phyloP scores from a whole-genome alignment of 495 filamentous ascomycete species.

The Podospora didyma region DNA sequence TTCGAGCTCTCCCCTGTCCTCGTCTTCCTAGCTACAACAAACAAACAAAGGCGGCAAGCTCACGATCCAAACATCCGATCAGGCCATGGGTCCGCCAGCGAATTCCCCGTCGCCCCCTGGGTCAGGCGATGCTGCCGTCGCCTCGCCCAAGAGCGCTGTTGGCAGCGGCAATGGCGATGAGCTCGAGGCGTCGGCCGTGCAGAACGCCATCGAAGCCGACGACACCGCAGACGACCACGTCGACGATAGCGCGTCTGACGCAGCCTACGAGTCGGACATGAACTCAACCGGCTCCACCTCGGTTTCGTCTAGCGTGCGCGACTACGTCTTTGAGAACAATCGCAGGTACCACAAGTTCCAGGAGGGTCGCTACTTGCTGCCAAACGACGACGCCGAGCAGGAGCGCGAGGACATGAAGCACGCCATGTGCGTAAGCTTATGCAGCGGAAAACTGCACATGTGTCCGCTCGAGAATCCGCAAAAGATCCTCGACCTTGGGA shows the following conservation, averaged over 20 bases:
- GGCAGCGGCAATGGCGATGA: too few species aligned
- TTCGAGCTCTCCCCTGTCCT: too few species aligned
- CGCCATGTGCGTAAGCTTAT: conserved; percentile 35
- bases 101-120: too few species aligned
- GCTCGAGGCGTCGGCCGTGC: too few species aligned
- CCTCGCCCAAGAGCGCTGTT: too few species aligned
- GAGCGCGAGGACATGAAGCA: conserved; percentile 57
- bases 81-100: too few species aligned
- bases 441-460: conserved; percentile 41
- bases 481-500: conserved; percentile 55
- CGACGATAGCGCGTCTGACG: conserved; percentile 3
- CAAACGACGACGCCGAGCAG: conserved; percentile 53
- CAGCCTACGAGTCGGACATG: conserved; percentile 8
- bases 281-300: conserved; percentile 23
- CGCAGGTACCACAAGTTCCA: conserved; percentile 53
- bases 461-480: conserved; percentile 47
- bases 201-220: not conserved
- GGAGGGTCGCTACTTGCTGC: conserved; percentile 49
- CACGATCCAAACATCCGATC: too few species aligned
- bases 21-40: too few species aligned
- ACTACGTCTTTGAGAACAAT: conserved; percentile 49
- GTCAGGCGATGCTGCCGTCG: too few species aligned
- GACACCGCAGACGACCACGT: not conserved
- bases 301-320: conserved; percentile 33
- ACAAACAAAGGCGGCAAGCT: too few species aligned